Evolutionary conservation across 73 alveolate genomes (phyloP).

Genomic region (Effrenium voratum): DNA sequence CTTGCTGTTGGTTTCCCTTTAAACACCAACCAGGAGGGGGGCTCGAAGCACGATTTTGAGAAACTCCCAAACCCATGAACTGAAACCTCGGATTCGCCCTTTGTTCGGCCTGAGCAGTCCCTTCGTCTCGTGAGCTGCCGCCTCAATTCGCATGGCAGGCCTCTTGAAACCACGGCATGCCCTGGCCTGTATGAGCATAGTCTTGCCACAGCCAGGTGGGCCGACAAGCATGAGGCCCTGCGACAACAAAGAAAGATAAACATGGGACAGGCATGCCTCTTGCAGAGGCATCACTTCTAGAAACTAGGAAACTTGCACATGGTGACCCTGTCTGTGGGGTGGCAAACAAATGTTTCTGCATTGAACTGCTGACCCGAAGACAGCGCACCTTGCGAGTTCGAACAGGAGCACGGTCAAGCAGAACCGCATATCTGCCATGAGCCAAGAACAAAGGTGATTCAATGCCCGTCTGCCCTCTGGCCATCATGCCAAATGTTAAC

Average conservation of each 20-base stretch:
- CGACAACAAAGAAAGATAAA: background rate
- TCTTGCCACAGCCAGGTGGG: slow-evolving; percentile 96
- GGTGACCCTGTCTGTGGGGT: no score
- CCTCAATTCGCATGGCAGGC: background rate
- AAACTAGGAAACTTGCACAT: no score
- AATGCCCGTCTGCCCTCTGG: background rate
- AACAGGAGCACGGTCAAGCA: slow-evolving; percentile 87
- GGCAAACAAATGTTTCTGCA: no score
- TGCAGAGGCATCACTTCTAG: no score
- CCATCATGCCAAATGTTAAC: no score
- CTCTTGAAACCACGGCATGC: background rate
- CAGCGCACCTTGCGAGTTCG: slow-evolving; percentile 71
- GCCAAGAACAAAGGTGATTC: background rate
- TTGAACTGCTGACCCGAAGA: no score
- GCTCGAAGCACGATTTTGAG: no score
- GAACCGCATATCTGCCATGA: slow-evolving; percentile 56
- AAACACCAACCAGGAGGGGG: no score
- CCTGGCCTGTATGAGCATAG: slow-evolving; percentile 95
- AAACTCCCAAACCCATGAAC: no score
- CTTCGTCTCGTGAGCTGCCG: slow-evolving; percentile 80
- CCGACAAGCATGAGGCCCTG: slow-evolving; percentile 95
- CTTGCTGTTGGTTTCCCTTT: no score
- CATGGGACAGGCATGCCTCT: background rate
- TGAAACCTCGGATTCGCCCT: no score
- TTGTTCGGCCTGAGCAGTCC: slow-evolving; percentile 79